phyloP scores from a whole-genome alignment of 139 green algal species.

The Protoeuglena noctilucae region DNA sequence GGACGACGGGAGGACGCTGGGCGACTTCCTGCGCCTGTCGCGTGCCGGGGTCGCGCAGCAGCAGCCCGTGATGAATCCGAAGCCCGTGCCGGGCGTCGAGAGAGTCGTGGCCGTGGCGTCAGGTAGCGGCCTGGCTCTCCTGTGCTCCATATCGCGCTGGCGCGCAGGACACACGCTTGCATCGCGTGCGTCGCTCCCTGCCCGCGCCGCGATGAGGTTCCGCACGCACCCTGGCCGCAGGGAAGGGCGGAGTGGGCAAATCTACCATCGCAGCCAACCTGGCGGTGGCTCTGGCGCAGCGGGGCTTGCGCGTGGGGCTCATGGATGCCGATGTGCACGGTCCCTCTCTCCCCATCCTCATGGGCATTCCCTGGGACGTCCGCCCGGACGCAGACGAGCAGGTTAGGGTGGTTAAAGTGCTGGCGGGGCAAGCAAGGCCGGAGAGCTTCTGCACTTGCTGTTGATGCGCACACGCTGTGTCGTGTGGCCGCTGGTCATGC shows the following conservation, averaged over 20 bases:
- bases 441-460: no score
- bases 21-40: no score
- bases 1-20: no score
- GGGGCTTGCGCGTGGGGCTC: constrained; percentile 46
- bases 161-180: no score
- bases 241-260: constrained; percentile 89
- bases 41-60: no score
- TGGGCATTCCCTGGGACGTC: constrained; percentile 53
- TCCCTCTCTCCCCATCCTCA: constrained; percentile 63
- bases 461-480: no score
- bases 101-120: constrained; percentile 73
- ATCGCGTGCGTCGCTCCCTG: no score
- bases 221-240: no score
- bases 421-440: neutral
- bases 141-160: no score
- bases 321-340: constrained; percentile 87
- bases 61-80: no score
- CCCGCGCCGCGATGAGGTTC: no score
- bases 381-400: constrained; percentile 6
- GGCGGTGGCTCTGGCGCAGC: constrained; percentile 51
- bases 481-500: neutral
- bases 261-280: constrained; percentile 81
- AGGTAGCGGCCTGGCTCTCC: no score
- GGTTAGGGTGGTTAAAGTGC: constrained; percentile 11
- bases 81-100: constrained; percentile 31